Percentiles rank a stretch among this genome's conserved stretches.
These are phyloP conservation scores for Lichtheimia ornata DNA, from an alignment of 371 early-diverging fungal genomes.

Conservation along the genomic window DNA sequence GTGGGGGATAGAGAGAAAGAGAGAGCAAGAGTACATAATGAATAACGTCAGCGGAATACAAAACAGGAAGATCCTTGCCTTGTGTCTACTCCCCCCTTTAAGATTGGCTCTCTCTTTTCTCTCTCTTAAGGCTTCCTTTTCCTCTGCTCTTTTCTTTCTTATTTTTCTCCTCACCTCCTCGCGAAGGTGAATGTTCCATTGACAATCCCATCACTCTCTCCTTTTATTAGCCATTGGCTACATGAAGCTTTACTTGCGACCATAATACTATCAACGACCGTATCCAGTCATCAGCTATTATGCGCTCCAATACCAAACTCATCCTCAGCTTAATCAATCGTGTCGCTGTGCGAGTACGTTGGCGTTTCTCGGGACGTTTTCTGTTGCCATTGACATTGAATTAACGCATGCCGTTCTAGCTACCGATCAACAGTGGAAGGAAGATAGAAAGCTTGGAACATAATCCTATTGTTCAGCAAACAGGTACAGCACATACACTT, in stretches of 20 bases:
- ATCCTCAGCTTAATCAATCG: constrained; percentile 54
- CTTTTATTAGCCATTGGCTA: neutral
- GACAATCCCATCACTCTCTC: neutral
- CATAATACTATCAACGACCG: neutral
- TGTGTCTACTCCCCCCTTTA: too few relatives aligned
- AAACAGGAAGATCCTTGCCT: too few relatives aligned
- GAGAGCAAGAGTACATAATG: too few relatives aligned
- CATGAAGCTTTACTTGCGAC: neutral
- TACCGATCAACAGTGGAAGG: constrained; percentile 60
- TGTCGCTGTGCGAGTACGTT: constrained; percentile 53
- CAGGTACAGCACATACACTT: constrained; percentile 28
- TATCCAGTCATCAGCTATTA: constrained; percentile 9
- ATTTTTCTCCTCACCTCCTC: neutral
- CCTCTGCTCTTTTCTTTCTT: neutral
- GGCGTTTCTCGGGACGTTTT: too few relatives aligned
- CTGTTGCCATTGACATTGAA: too few relatives aligned
- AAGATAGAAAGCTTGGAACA: constrained; percentile 59
- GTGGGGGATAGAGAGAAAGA: too few relatives aligned
- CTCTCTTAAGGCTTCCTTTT: neutral
- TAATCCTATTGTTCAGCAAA: constrained; percentile 71
- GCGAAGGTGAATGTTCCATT: constrained; percentile 2
- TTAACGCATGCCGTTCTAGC: constrained; percentile 27
- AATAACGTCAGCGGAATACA: too few relatives aligned
- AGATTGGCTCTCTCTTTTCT: neutral
- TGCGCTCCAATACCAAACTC: constrained; percentile 51